phyloP scores from a whole-genome alignment of 73 alveolate species.

The Stentor coeruleus region DNA sequence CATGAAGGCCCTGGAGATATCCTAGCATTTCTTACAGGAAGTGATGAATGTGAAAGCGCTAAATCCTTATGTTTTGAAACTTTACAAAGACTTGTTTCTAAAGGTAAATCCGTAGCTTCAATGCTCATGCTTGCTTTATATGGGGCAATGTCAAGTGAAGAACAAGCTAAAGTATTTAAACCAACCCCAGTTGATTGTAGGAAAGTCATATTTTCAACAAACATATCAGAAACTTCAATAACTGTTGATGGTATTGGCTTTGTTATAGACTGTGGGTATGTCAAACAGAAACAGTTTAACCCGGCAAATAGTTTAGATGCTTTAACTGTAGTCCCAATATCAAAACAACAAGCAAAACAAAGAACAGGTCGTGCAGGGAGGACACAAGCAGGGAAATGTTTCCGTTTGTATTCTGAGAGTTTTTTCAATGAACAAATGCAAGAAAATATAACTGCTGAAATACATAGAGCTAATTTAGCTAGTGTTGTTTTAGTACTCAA shows the following conservation, averaged over 20 bases:
- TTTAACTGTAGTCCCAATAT: constrained; percentile 76
- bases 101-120: constrained; percentile 61
- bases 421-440: constrained; percentile 81
- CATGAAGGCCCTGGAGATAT: constrained; percentile 97
- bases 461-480: constrained; percentile 63
- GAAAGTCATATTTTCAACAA: constrained; percentile 90
- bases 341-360: constrained; percentile 88
- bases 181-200: constrained; percentile 87
- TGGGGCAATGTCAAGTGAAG: constrained; percentile 60
- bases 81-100: constrained; percentile 71
- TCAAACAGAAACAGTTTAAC: constrained; percentile 84
- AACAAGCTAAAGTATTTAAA: constrained; percentile 73
- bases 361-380: constrained; percentile 99
- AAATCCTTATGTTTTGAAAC: constrained; percentile 73
- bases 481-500: constrained; percentile 36
- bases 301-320: constrained; percentile 93
- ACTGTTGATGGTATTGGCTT: constrained; percentile 94
- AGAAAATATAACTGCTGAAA: constrained; percentile 95
- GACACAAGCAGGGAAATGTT: constrained; percentile 92
- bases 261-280: constrained; percentile 94
- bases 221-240: constrained; percentile 95
- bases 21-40: constrained; percentile 91
- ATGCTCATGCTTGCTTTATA: constrained; percentile 52
- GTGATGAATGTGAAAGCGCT: constrained; percentile 96
- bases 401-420: constrained; percentile 84